phyloP scores from a whole-genome alignment of 495 filamentous ascomycete species.

The Penicillium roqueforti region DNA sequence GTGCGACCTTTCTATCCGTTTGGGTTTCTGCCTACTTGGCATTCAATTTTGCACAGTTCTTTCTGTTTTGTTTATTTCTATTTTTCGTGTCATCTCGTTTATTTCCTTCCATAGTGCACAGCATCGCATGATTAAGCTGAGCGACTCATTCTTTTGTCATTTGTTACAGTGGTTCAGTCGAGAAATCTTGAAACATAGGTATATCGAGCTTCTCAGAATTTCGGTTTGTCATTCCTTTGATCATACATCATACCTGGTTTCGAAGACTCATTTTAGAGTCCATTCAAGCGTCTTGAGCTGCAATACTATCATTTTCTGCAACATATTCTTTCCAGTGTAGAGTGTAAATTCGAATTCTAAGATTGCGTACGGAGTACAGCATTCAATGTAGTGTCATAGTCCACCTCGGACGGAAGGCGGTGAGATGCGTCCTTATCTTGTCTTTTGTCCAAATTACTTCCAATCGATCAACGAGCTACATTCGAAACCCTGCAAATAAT shows the following conservation, averaged over 20 bases:
- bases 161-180: slow-evolving; percentile 4
- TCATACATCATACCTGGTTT: not conserved
- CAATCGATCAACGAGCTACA: not conserved
- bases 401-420: not conserved
- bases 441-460: slow-evolving; percentile 1
- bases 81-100: slow-evolving; percentile 1
- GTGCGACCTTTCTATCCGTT: slow-evolving; percentile 18
- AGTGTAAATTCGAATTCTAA: not conserved
- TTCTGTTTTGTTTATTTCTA: not conserved
- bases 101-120: slow-evolving; percentile 16
- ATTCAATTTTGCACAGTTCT: slow-evolving; percentile 1
- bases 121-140: slow-evolving; percentile 25
- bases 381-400: not conserved
- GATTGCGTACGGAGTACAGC: too few relatives aligned
- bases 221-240: not conserved
- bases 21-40: not conserved
- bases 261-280: not conserved
- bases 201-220: not conserved
- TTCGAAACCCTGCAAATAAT: not conserved
- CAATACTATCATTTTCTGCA: not conserved
- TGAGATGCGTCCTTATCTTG: slow-evolving; percentile 10
- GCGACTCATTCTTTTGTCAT: slow-evolving; percentile 9
- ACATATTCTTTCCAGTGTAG: not conserved
- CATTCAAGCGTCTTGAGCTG: not conserved
- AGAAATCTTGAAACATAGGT: slow-evolving; percentile 7